phyloP scores from a whole-genome alignment of 495 filamentous ascomycete genomes.

The Neohortaea acidophila region DNA sequence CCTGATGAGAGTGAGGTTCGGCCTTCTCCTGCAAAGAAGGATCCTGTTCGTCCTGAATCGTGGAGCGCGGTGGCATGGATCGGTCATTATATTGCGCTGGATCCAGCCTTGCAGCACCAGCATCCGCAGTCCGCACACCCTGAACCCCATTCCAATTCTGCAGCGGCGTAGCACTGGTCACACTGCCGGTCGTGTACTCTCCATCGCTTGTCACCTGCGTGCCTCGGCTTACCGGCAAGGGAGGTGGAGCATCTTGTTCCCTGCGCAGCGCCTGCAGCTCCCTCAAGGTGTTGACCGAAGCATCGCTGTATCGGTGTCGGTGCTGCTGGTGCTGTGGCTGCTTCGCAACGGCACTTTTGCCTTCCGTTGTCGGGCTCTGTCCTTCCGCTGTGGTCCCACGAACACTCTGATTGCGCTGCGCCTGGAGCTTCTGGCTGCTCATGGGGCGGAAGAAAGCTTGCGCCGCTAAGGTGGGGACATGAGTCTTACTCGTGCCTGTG shows the following conservation, averaged over 20 bases:
- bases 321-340: constrained; percentile 20
- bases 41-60: constrained; percentile 2
- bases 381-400: constrained; percentile 31
- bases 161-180: constrained; percentile 11
- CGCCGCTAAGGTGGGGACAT: constrained; percentile 77
- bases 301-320: constrained; percentile 17
- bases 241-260: constrained; percentile 8
- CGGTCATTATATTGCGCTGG: no score
- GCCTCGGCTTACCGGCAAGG: constrained; percentile 14
- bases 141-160: constrained; percentile 2
- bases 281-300: constrained; percentile 13
- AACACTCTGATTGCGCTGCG: constrained; percentile 63
- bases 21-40: constrained; percentile 7
- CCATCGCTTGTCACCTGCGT: constrained; percentile 9
- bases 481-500: constrained; percentile 50
- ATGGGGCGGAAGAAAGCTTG: constrained; percentile 91
- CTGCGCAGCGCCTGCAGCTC: constrained; percentile 4
- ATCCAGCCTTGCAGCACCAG: no score
- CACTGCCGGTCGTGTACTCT: constrained; percentile 4
- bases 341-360: constrained; percentile 34
- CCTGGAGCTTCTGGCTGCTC: constrained; percentile 90
- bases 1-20: constrained; percentile 1
- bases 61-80: neutral
- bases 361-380: constrained; percentile 24
- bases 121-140: neutral